Conservation (phyloP, 2,329 filamentous ascomycete genomes). For the Fusarium sp. region DNA sequence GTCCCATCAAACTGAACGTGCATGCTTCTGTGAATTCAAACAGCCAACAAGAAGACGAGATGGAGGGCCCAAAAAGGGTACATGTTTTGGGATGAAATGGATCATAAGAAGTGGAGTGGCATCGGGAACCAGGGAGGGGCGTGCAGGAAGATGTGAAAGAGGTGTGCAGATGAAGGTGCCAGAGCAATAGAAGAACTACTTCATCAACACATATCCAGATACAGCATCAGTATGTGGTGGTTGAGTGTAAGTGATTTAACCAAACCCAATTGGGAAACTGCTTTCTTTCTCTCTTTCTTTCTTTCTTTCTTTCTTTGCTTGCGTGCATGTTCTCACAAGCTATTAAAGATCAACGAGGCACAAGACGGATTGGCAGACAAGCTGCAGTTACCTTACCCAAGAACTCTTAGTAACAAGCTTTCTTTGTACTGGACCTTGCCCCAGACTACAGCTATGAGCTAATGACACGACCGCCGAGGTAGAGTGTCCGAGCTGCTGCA, state of each 20-base stretch:
- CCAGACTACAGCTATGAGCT: conserved; percentile 25
- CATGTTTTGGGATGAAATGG: conserved; percentile 35
- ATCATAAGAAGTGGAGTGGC: conserved; percentile 44
- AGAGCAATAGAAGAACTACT: conserved; percentile 7
- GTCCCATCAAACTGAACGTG: conserved; percentile 33
- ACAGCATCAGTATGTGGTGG: conserved; percentile 4
- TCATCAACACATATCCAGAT: conserved; percentile 11
- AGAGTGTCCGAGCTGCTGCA: conserved; percentile 25
- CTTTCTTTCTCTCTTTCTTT: background rate
- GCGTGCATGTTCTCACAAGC: background rate
- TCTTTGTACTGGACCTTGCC: conserved; percentile 22
- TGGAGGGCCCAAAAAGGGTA: conserved; percentile 38
- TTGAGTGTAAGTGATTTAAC: conserved; percentile 2
- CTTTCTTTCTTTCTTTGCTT: background rate
- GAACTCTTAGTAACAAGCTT: conserved; percentile 15
- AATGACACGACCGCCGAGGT: conserved; percentile 20
- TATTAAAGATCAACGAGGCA: conserved; percentile 3
- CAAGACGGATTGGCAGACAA: background rate
- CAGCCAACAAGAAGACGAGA: conserved; percentile 44
- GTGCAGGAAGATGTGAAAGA: conserved; percentile 15
- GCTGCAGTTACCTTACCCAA: conserved; percentile 1
- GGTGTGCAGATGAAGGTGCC: conserved; percentile 8
- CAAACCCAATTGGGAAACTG: background rate
- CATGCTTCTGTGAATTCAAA: conserved; percentile 28
- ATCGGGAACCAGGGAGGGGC: conserved; percentile 42